These are phyloP conservation scores for Boletus semigastroideus DNA, from an alignment of 1,284 basidiomycete species.

Conservation along the genomic window DNA sequence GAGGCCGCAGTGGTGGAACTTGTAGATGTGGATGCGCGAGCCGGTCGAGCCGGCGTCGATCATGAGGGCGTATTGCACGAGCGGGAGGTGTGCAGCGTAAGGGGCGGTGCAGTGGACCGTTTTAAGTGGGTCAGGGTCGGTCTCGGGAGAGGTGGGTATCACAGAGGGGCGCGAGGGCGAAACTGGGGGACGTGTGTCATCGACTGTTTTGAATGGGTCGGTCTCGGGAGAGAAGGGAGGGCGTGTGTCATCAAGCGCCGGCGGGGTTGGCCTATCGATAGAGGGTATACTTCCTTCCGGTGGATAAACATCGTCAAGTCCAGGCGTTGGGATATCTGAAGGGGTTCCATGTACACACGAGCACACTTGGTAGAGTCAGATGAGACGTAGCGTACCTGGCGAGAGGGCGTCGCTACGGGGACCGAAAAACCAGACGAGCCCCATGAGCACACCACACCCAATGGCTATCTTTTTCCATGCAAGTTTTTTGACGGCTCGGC, in stretches of 20 bases:
- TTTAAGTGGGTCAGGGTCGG: slow-evolving; percentile 62
- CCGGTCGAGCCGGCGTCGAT: slow-evolving; percentile 98
- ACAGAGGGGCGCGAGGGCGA: slow-evolving; percentile 4
- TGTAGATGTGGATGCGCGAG: slow-evolving; percentile 97
- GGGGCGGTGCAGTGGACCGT: slow-evolving; percentile 69
- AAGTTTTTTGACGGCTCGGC: slow-evolving; percentile 37
- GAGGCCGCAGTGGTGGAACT: slow-evolving; percentile 88
- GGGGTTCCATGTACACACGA: not conserved
- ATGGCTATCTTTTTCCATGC: slow-evolving; percentile 71
- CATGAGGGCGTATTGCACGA: slow-evolving; percentile 95
- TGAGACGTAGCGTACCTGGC: slow-evolving; percentile 15
- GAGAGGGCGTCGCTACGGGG: slow-evolving; percentile 39
- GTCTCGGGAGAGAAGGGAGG: no score
- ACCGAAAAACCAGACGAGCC: slow-evolving; percentile 62
- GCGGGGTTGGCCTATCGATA: not conserved
- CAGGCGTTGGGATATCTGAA: slow-evolving; percentile 17
- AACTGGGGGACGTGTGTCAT: no score
- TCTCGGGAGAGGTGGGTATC: slow-evolving; percentile 52
- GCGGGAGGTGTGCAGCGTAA: slow-evolving; percentile 43
- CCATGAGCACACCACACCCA: slow-evolving; percentile 53
- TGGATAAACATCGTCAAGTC: slow-evolving; percentile 27
- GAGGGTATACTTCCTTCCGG: slow-evolving; percentile 17
- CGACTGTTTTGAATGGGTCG: no score
- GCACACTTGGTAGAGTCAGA: not conserved
- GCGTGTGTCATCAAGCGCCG: not conserved